Evolutionary conservation across 2,329 filamentous ascomycete genomes (phyloP).

Genomic region (Pyrenophora teres): DNA sequence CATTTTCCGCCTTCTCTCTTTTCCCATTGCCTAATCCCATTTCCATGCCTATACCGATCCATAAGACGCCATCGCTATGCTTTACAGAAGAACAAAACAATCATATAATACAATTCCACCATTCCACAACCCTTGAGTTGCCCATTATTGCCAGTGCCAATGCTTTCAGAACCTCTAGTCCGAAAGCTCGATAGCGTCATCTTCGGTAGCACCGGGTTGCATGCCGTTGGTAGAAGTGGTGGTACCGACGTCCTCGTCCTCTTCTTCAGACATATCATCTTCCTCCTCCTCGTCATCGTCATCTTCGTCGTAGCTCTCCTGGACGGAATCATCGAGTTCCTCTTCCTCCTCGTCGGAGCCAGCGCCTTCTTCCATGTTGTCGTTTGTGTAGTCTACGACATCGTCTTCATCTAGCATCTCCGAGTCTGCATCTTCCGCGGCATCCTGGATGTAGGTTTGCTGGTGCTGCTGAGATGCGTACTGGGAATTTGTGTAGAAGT

Average conservation of each 20-base stretch:
- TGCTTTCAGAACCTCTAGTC: constrained; percentile 21
- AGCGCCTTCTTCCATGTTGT: constrained; percentile 1
- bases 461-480: background rate
- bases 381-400: constrained; percentile 5
- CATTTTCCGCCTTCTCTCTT: too few relatives aligned
- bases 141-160: background rate
- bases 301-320: constrained; percentile 23
- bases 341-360: constrained; percentile 1
- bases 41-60: too few relatives aligned
- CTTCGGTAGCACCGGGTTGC: constrained; percentile 32
- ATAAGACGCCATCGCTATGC: constrained; percentile 6
- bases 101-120: background rate
- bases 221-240: background rate
- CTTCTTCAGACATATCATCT: constrained; percentile 5
- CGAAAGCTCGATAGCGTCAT: constrained; percentile 44
- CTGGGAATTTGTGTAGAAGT: constrained; percentile 5
- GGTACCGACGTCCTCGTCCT: constrained; percentile 7
- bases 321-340: constrained; percentile 4
- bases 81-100: background rate
- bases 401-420: constrained; percentile 17
- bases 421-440: constrained; percentile 18
- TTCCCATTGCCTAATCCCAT: too few relatives aligned
- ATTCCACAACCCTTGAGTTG: background rate
- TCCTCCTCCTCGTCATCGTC: constrained; percentile 21
- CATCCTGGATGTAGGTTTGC: background rate